Evolutionary conservation across 139 green algal species (phyloP), one percentile per base, ranked within the genome.

Genomic region (Chlamydomonas eustigma): DNA sequence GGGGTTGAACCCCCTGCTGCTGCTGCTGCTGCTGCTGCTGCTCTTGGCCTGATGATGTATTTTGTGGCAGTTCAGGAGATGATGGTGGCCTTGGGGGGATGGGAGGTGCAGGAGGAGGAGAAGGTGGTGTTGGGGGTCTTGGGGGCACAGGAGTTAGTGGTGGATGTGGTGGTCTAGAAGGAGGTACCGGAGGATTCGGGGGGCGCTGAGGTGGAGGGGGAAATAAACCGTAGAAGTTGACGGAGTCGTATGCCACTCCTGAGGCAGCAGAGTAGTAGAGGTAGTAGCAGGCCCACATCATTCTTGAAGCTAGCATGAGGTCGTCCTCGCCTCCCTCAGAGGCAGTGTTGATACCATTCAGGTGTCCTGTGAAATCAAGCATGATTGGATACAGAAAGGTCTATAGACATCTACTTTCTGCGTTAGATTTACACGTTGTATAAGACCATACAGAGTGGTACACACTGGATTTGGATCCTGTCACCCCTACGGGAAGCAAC

Each of bases 201-300:
- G 36, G 52, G 33, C 6, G 24, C 1, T 52, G 52, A 6, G 74
- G 74, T 1, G 39, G 58, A 4, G 63, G 31, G n/a, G 74, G 72
- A 51, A 63, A 64, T 18, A 70, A 8, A 2, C 44, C 4, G 5
- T 28, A 4, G 35, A 70, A 78, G 1, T 39, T 24, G 3, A 37
- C 72, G 1, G 80, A 77, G 38, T 85, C 75, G 6, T 64, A 81
- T 0, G 80, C 76, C 0, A 81, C 50, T 32, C 76, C 80, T 35
- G 28, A 70, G 36, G 80, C 31, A 0, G 71, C 2, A 18, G 63
- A 51, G 18, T 81, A 74, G 75, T 95, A 95, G 65, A 94, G 80
- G 77, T 93, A 82, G 77, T 94, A 94, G 83, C 92, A 97, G 2
- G 86, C 91, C 31, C 52, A 69, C 79, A 89, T 89, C 22, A 97